A percentile compares a stretch with the other conserved stretches of the same genome.
phyloP scores from a whole-genome alignment of 208 protist genomes.

The Acanthamoeba castellanii region DNA sequence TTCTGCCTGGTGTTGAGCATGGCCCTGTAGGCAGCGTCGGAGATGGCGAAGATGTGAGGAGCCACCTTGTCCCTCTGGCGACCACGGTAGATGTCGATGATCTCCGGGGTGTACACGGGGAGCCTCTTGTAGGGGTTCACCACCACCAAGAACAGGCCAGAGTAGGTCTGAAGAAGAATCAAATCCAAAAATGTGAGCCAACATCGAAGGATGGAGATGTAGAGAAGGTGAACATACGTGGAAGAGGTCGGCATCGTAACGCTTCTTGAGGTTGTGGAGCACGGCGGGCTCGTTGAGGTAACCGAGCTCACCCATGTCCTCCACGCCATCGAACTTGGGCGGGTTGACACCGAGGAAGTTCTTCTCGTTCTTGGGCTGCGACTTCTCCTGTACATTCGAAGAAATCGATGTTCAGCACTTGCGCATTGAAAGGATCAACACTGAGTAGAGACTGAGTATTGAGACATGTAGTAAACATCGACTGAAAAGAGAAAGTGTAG shows the following conservation, averaged over 20 bases:
- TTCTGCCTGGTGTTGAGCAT: slow-evolving; percentile 84
- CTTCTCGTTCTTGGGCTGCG: slow-evolving; percentile 73
- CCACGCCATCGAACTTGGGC: slow-evolving; percentile 79
- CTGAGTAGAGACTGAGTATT: not conserved
- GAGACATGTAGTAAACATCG: too few species aligned
- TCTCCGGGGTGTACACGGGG: slow-evolving; percentile 83
- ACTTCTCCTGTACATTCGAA: slow-evolving; percentile 33
- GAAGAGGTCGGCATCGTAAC: slow-evolving; percentile 83
- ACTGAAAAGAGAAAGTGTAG: too few species aligned
- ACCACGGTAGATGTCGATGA: slow-evolving; percentile 84
- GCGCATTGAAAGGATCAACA: not conserved
- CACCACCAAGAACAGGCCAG: slow-evolving; percentile 74
- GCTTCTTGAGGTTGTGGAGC: slow-evolving; percentile 83
- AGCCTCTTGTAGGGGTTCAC: slow-evolving; percentile 77
- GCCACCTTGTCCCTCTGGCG: slow-evolving; percentile 81
- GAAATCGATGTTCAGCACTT: not conserved
- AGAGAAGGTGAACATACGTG: slow-evolving; percentile 74
- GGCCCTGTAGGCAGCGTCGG: slow-evolving; percentile 82
- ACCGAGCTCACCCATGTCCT: slow-evolving; percentile 83
- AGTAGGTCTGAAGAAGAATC: slow-evolving; percentile 85
- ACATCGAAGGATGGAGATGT: not conserved
- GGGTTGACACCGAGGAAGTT: slow-evolving; percentile 79
- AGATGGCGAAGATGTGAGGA: slow-evolving; percentile 85
- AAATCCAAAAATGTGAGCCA: not conserved
- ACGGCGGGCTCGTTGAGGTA: slow-evolving; percentile 85